These are phyloP conservation scores for Setaria italica DNA, from an alignment of 202 grass and related monocot species.

Conservation along the genomic window DNA sequence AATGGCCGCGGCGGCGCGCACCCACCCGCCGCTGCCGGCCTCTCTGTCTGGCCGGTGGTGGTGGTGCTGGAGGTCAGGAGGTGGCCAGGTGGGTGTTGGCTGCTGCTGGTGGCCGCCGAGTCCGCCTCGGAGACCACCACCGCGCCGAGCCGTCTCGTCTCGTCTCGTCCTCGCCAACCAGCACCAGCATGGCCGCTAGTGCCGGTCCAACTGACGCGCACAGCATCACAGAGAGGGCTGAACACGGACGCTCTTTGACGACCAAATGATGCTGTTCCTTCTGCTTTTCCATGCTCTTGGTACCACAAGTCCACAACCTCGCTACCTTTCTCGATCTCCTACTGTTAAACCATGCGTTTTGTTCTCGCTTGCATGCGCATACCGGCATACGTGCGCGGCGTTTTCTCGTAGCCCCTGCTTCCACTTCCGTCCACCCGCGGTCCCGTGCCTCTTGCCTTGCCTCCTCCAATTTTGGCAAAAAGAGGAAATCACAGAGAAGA, in stretches of 20 bases:
- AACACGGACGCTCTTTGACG: not conserved
- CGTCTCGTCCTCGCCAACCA: too few relatives aligned
- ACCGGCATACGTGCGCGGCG: not conserved
- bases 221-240: not conserved
- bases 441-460: not conserved
- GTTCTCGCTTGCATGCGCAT: not conserved
- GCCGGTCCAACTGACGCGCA: conserved; percentile 27
- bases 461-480: conserved; percentile 5
- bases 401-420: too few relatives aligned
- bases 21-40: not conserved
- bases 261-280: conserved; percentile 26
- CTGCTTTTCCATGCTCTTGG: not conserved
- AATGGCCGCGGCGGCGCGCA: not conserved
- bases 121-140: conserved; percentile 4
- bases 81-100: too few relatives aligned
- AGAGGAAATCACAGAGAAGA: not conserved
- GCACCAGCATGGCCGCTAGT: conserved; percentile 7
- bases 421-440: too few relatives aligned
- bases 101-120: not conserved
- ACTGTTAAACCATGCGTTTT: not conserved
- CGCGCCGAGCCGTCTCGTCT: not conserved
- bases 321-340: not conserved
- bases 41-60: not conserved
- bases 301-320: too few relatives aligned
- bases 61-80: too few relatives aligned